These are phyloP conservation scores for Echinosophora koreensis DNA, from an alignment of 306 rosid genomes.

Conservation along the genomic window DNA sequence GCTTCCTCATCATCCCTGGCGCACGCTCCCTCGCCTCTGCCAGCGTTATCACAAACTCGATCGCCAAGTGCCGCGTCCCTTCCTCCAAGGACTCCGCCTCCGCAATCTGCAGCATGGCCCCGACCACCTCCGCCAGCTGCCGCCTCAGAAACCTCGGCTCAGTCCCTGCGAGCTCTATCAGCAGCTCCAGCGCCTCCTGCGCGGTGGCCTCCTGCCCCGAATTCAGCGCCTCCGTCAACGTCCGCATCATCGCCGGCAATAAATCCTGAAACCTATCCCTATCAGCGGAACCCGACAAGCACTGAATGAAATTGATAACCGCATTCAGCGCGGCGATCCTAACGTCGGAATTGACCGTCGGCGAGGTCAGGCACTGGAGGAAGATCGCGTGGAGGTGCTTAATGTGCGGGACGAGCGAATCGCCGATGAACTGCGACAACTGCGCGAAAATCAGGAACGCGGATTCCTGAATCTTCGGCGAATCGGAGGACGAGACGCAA, in stretches of 20 bases:
- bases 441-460: slow-evolving; percentile 92
- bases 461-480: slow-evolving; percentile 82
- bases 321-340: slow-evolving; percentile 89
- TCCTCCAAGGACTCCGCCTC: slow-evolving; percentile 90
- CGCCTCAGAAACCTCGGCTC: slow-evolving; percentile 90
- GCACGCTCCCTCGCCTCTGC: slow-evolving; percentile 98
- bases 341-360: slow-evolving; percentile 68
- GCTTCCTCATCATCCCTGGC: slow-evolving; percentile 96
- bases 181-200: slow-evolving; percentile 89
- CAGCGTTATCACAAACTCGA: slow-evolving; percentile 91
- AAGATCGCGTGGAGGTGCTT: slow-evolving; percentile 84
- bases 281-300: slow-evolving; percentile 74
- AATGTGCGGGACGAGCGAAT: slow-evolving; percentile 75
- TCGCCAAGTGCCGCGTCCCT: slow-evolving; percentile 92
- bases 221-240: slow-evolving; percentile 84
- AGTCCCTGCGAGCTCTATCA: slow-evolving; percentile 90
- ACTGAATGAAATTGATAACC: slow-evolving; percentile 92
- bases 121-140: slow-evolving; percentile 89
- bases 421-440: slow-evolving; percentile 92
- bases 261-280: slow-evolving; percentile 94
- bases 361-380: slow-evolving; percentile 69
- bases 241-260: slow-evolving; percentile 91
- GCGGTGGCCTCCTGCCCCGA: slow-evolving; percentile 91
- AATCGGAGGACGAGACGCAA: slow-evolving; percentile 87
- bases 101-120: slow-evolving; percentile 89